Base-by-base conservation (phyloP, 2,329 filamentous ascomycete genomes). In the Scopulariopsis brevicaulis region DNA sequence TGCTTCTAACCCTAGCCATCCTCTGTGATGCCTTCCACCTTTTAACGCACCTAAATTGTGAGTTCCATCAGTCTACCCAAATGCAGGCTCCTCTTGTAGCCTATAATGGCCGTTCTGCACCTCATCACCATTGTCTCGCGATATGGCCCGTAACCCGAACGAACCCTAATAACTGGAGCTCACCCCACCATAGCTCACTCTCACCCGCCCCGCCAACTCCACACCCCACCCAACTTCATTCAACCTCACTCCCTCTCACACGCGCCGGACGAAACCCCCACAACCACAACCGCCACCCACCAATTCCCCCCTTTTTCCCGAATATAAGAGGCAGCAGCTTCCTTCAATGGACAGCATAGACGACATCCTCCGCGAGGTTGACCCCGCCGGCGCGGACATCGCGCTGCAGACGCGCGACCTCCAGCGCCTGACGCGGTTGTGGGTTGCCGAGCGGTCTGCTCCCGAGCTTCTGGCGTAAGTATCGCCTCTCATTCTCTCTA, bases 401-500 rank as follows among this genome's bases (percentile, higher is more conserved):
- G 81, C 83, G 2, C 73, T 74, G 56, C 81, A 83, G 64, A 85
- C 80, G 50, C 80, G 84, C 66, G 93, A 97, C 72, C 80, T 97
- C 64, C 91, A 96, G 70, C 84, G 89, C 57, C 76, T 99, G 64
- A 96, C 93, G 64, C 87, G 93, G 66, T 87, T 86, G 65, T 99
- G 93, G 93, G 83, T 96, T 52, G 90, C 93, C 51, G 95, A 99
- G 72, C 84, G 94, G 64, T 89, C 87, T 59, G 86, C 90, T 52
- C 90, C 93, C 2, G 92, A 96, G 71, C 78, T 99, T n/a, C 77
- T 97, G 46, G 82, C 85, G 73, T 97, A 84, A 73, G 76, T 64
- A 22, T 50, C 28, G 24, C n/a, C 15, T 2, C 37, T 24, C 40
- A 40, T 15, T 14, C 37, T 20, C 8, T 8, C 25, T 37, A n/a